Conservation (phyloP, 2,329 filamentous ascomycete species). For the Leptosphaerulina australis region DNA sequence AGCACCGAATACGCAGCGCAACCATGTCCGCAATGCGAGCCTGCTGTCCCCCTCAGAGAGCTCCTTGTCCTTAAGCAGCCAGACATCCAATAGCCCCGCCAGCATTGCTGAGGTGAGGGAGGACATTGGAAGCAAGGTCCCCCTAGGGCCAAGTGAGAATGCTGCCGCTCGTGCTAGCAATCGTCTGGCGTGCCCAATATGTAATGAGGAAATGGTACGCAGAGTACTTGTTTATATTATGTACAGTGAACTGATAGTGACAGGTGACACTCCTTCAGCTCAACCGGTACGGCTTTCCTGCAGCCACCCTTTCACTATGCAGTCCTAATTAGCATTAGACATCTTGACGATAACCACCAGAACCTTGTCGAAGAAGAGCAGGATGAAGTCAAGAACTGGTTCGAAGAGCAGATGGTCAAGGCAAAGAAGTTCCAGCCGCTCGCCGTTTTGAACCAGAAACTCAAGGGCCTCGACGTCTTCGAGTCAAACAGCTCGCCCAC, state of each 20-base stretch:
- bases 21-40: constrained; percentile 51
- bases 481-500: constrained; percentile 79
- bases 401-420: constrained; percentile 91
- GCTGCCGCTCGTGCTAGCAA: constrained; percentile 63
- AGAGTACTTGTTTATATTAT: constrained; percentile 7
- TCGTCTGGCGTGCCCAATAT: constrained; percentile 92
- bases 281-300: constrained; percentile 58
- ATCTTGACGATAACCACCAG: constrained; percentile 87
- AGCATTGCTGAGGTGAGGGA: constrained; percentile 70
- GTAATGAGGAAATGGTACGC: constrained; percentile 91
- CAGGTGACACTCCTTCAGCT: constrained; percentile 91
- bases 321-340: constrained; percentile 53
- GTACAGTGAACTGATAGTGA: constrained; percentile 34
- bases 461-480: constrained; percentile 90
- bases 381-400: constrained; percentile 96
- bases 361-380: constrained; percentile 87
- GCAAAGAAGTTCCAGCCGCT: constrained; percentile 92
- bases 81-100: constrained; percentile 72
- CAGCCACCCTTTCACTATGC: not conserved
- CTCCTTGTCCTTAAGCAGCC: constrained; percentile 77
- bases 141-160: constrained; percentile 64
- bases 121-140: constrained; percentile 82
- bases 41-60: constrained; percentile 70
- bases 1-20: constrained; percentile 34
- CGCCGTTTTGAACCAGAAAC: constrained; percentile 88